Evolutionary conservation across 2,329 filamentous ascomycete species (phyloP), one percentile per base, ranked within the genome.

Genomic region (Diaporthe ampelina): DNA sequence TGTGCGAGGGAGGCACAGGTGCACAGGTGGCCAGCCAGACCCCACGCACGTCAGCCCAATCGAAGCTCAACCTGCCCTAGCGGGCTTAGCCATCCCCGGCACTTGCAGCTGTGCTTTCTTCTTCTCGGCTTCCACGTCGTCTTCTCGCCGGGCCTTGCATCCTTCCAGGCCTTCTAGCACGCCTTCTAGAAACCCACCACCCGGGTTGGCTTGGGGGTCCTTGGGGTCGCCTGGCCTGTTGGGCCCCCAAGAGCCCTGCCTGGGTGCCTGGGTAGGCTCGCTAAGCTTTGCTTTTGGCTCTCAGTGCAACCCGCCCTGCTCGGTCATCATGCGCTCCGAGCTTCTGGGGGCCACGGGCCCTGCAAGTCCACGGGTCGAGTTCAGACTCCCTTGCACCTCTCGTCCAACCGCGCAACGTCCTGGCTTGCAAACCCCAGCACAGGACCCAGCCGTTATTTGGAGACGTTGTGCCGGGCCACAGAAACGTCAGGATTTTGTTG

Each of bases 101-200:
- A 74, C 29, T 74, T 68, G 70, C 48, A 65, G 70, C 45, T 65
- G 35, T 45, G 21, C 56, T 61, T 45, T 21, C 61, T 61, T 70
- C 45, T 72, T 57, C 59, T 48, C 52, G 58, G 67, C 65, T 72
- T 70, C 67, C 43, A 74, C 35, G 35, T 37, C 69, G 45, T 43
- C 40, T 72, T 35, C 45, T 68, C 63, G 21, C 32, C 48, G 21
- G n/a, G 32, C 48, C 48, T 45, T 24, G 45, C 57, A 63, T 50
- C 70, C 70, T 71, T 61, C 69, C 56, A 52, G 43, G 56, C 69
- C 69, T 35, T 71, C 69, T 71, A 61, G 56, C 65, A 70, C 29
- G 21, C 59, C 74, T 75, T 75, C 74, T 75, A 74, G 74, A 75
- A 74, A 61, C 45, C 67, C 59, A 56, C 37, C 58, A 48, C n/a